Conservation (phyloP, 495 filamentous ascomycete genomes). For the Cudoniella acicularis region DNA sequence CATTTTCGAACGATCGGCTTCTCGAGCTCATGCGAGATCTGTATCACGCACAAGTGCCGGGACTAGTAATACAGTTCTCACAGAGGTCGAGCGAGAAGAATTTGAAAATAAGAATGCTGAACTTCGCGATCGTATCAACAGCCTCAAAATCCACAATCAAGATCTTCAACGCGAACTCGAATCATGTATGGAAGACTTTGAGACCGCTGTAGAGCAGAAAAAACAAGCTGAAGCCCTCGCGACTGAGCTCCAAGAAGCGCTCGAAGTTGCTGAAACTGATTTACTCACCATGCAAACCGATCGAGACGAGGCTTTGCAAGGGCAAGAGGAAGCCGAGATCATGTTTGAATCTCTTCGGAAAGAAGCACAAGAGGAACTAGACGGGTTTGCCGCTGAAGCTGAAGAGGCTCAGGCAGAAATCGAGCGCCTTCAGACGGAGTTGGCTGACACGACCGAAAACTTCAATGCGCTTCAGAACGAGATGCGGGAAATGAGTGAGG, state of each 20-base stretch:
- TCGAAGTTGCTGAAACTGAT: conserved; percentile 74
- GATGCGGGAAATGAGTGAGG: conserved; percentile 85
- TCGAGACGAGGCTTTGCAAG: conserved; percentile 77
- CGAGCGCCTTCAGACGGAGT: conserved; percentile 63
- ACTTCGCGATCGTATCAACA: conserved; percentile 79
- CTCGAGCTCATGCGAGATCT: conserved; percentile 65
- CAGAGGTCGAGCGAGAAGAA: conserved; percentile 80
- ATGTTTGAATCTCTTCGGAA: conserved; percentile 75
- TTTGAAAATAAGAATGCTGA: conserved; percentile 78
- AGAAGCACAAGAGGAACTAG: conserved; percentile 81
- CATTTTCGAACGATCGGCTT: conserved; percentile 92
- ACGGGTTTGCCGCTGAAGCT: conserved; percentile 73
- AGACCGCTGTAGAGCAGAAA: conserved; percentile 55
- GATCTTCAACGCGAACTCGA: conserved; percentile 73
- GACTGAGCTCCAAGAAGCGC: conserved; percentile 66
- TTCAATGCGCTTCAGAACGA: conserved; percentile 82
- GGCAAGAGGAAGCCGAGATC: conserved; percentile 72
- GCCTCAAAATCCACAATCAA: conserved; percentile 79
- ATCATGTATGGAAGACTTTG: conserved; percentile 60
- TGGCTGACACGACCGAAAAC: conserved; percentile 72
- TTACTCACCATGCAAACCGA: conserved; percentile 78
- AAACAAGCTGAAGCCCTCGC: conserved; percentile 56
- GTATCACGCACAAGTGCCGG: conserved; percentile 66
- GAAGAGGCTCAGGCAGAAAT: conserved; percentile 71
- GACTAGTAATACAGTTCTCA: conserved; percentile 64